Evolutionary conservation across 768 basidiomycete species (phyloP), one percentile per base, ranked within the genome.

Genomic region (Rhizopogon vinicolor): DNA sequence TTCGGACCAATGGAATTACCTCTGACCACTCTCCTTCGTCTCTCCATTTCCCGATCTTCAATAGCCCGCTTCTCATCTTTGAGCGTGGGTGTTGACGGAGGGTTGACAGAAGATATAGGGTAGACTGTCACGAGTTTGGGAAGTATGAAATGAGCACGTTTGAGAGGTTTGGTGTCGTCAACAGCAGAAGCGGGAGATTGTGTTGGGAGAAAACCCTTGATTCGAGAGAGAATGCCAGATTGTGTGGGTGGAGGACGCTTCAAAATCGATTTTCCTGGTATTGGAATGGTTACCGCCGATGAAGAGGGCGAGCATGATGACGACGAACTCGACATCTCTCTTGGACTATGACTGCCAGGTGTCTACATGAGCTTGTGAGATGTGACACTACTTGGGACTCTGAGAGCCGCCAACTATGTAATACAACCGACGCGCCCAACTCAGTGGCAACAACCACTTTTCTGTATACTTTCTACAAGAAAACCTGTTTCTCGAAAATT

Each of bases 61-160:
- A 89, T 86, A n/a, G 83, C 80, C 54, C 79, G 76, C 71, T 89
- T 90, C 75, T 95, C 91, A 57, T 92, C 89, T 69, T 85, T 85
- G 51, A 93, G 74, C 2, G 80, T 80, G 0, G 87, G 85, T 3
- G 85, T 90, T 46, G 84, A 89, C 1, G 95, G 95, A 7, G 96
- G 91, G 51, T 89, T 89, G 14, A 85, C 62, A 1, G 87, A 84
- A 28, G 88, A 89, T 67, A 98, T 95, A 0, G 94, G 93, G 68
- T 98, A 98, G 33, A 94, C 84, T 22, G 89, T 90, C 33, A 84
- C 85, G 62, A 97, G 81, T 61, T 89, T 81, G 0, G 91, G 91
- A 12, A 97, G 75, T 60, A 96, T 90, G 67, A 98, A 98, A 63
- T 96, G 91, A 0, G 95, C 97, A 49, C 91, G 75, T 65, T 91